Conservation (phyloP, 805 yeast genomes). For the Cyberlindnera suaveolens region DNA sequence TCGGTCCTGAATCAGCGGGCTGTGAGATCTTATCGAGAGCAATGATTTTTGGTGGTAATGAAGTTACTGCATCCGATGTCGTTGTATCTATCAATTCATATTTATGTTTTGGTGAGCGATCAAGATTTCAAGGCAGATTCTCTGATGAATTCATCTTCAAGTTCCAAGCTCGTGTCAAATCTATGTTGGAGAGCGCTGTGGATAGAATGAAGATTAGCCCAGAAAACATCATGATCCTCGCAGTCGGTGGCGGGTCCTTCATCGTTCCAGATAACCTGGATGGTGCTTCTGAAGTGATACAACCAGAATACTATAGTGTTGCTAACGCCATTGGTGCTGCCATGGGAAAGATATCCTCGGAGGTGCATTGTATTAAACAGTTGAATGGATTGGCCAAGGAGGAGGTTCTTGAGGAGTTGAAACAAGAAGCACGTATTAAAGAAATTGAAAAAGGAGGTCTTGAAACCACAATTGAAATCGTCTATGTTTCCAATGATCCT, state of each 20-base stretch:
- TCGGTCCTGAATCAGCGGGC: constrained; percentile 47
- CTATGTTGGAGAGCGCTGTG: constrained; percentile 32
- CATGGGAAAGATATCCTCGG: constrained; percentile 35
- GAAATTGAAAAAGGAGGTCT: constrained; percentile 24
- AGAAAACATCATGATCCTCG: constrained; percentile 35
- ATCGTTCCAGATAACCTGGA: constrained; percentile 32
- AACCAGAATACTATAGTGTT: constrained; percentile 36
- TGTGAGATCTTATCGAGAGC: constrained; percentile 27
- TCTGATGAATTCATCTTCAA: constrained; percentile 3
- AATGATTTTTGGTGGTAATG: constrained; percentile 37
- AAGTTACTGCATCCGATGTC: constrained; percentile 35
- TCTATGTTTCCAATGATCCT: constrained; percentile 22
- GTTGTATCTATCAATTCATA: constrained; percentile 19
- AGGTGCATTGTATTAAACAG: constrained; percentile 7
- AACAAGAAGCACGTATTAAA: constrained; percentile 15
- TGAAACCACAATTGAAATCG: constrained; percentile 21
- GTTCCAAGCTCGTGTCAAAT: constrained; percentile 10
- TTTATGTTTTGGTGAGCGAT: constrained; percentile 5
- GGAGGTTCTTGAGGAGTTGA: constrained; percentile 15
- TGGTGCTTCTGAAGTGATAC: constrained; percentile 37
- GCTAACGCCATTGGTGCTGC: constrained; percentile 51
- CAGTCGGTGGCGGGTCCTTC: constrained; percentile 47
- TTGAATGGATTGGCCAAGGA: constrained; percentile 8
- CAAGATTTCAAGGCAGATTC: constrained; percentile 8
- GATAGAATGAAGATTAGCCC: constrained; percentile 41